Base-by-base conservation (phyloP, 1,139 yeast species). In the Pichia sp. region DNA sequence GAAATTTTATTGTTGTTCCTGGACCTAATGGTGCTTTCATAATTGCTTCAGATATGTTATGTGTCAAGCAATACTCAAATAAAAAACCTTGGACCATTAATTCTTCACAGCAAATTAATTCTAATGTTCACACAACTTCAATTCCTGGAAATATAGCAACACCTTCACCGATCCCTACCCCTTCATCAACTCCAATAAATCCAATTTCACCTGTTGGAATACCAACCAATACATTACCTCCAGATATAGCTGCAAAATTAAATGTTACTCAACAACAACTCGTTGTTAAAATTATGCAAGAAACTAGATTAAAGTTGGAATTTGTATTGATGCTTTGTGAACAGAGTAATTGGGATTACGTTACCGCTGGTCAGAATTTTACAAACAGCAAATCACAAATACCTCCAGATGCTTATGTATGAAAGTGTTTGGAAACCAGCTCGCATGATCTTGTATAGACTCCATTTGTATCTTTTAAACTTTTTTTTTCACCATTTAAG, bases 271-370 rank as follows among this genome's bases (percentile, higher is more conserved):
- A 86, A 57, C 78, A 81, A 49, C 82, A 79, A 47, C 63, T 85
- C 9, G 69, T 85, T 20, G 72, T 74, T 21, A 79, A 74, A 52
- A 66, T 91, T 22, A 74, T 82, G 61, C 61, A 72, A 36, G 88
- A 84, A 50, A 91, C 97, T 0, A 77, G 79, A 42, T 66, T 91
- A 50, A 88, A 76, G 52, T 68, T 84, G 21, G 84, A 84, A 53
- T 91, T 79, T 59, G 85, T 93, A 1, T 64, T 79, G 28, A 77
- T 89, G 86, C 72, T 93, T 39, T 83, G 91, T 41, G 89, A 88
- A 56, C 96, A 88, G 60, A 86, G 95, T 54, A 72, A 76, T 42
- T 89, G 95, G 89, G 83, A 85, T 61, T 79, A 76, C 52, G 79
- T 75, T 37, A 72, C 68, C 44, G 89, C 96, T 32, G 67, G 77